Evolutionary conservation across 495 filamentous ascomycete genomes (phyloP).

Genomic region (Penicillium ucsense): DNA sequence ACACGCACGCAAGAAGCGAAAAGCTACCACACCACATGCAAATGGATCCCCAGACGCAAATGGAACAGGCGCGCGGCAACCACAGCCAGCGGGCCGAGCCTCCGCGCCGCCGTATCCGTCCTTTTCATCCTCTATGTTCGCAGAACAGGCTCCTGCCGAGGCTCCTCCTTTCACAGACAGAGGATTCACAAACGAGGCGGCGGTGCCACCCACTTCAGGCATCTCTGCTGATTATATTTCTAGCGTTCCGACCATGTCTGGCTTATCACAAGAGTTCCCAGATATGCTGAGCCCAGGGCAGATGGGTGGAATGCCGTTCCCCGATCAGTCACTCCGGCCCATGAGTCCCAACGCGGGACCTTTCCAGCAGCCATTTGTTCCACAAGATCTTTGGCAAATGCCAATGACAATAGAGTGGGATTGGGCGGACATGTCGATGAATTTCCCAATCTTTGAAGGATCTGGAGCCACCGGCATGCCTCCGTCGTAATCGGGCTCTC

Average conservation of each 20-base stretch:
- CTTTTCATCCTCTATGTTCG: conserved; percentile 27
- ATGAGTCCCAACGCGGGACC: conserved; percentile 33
- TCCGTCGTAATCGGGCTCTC: background rate
- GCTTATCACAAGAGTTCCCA: conserved; percentile 28
- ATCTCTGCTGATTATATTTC: conserved; percentile 16
- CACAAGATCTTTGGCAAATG: conserved; percentile 95
- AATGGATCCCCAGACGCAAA: conserved; percentile 6
- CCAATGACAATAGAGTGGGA: conserved; percentile 97
- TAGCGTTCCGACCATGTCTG: conserved; percentile 24
- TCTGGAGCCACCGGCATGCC: conserved; percentile 13
- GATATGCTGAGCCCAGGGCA: conserved; percentile 33
- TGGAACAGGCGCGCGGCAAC: conserved; percentile 16
- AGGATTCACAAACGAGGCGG: conserved; percentile 20
- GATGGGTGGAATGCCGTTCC: conserved; percentile 30
- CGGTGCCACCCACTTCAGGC: conserved; percentile 23
- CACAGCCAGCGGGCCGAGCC: conserved; percentile 15
- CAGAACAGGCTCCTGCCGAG: conserved; percentile 18
- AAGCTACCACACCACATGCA: conserved; percentile 40
- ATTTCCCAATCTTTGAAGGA: conserved; percentile 34
- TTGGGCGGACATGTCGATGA: conserved; percentile 76
- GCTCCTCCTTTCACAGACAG: conserved; percentile 17
- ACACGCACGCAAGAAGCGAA: conserved; percentile 69
- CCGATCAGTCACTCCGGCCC: conserved; percentile 32
- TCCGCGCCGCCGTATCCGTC: conserved; percentile 16
- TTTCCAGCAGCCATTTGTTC: conserved; percentile 88